Conservation (phyloP, 2,329 filamentous ascomycete species). For the Xylariaceae sp. region DNA sequence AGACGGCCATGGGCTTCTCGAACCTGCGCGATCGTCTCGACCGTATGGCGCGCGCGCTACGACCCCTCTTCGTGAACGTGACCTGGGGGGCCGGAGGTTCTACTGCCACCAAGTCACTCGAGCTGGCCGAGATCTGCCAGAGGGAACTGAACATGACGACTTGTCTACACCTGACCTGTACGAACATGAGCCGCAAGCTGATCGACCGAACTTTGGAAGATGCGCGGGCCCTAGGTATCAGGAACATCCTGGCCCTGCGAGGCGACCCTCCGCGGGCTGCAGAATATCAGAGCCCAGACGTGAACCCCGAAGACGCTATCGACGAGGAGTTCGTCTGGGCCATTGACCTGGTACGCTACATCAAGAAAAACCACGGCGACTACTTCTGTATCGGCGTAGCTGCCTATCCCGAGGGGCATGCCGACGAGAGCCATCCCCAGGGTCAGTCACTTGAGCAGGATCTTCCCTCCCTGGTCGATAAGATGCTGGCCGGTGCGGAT, state of each 20-base stretch:
- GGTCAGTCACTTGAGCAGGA: constrained; percentile 68
- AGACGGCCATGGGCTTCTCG: constrained; percentile 89
- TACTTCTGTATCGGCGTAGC: constrained; percentile 97
- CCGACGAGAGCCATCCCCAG: constrained; percentile 76
- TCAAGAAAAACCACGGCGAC: constrained; percentile 75
- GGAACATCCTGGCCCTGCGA: constrained; percentile 86
- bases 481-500: constrained; percentile 84
- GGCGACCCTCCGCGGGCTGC: constrained; percentile 86
- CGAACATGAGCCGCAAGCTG: constrained; percentile 84
- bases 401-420: constrained; percentile 90
- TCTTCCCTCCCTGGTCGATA: constrained; percentile 82
- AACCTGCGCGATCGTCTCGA: constrained; percentile 90
- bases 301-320: constrained; percentile 49
- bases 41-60: constrained; percentile 86
- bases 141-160: constrained; percentile 86
- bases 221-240: constrained; percentile 81
- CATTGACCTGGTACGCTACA: constrained; percentile 82
- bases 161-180: constrained; percentile 93
- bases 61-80: constrained; percentile 91
- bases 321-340: constrained; percentile 83
- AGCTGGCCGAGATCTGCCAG: constrained; percentile 92
- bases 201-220: constrained; percentile 87
- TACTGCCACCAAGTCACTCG: constrained; percentile 82
- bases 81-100: constrained; percentile 97
- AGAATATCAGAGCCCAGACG: constrained; percentile 67